These are phyloP conservation scores for Brassica rapa DNA, from an alignment of 345 rosid genomes.

Conservation along the genomic window DNA sequence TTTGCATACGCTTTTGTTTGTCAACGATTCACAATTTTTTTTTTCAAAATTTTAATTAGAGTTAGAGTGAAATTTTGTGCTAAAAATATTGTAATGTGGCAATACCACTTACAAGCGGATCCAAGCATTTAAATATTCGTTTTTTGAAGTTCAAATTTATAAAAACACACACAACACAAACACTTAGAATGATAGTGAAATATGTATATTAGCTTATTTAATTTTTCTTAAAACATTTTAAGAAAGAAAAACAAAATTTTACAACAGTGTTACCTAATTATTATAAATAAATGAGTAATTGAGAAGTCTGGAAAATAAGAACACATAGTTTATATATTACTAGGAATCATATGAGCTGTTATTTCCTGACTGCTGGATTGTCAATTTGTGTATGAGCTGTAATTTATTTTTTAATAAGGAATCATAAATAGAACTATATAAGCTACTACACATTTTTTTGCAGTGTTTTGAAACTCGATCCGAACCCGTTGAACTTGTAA, in stretches of 20 bases:
- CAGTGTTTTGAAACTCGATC: no score
- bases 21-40: neutral
- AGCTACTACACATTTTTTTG: neutral
- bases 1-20: neutral
- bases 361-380: no score
- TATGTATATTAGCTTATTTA: neutral
- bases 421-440: no score
- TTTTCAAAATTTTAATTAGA: neutral
- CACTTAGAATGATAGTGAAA: neutral
- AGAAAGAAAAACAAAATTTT: neutral
- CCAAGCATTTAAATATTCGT: neutral
- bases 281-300: neutral
- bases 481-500: no score
- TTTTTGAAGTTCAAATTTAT: neutral
- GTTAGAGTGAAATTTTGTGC: neutral
- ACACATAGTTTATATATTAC: neutral
- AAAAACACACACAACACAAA: neutral
- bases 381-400: no score
- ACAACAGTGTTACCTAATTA: neutral
- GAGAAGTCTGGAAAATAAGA: neutral
- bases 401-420: neutral
- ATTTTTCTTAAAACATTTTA: neutral
- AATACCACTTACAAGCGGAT: neutral
- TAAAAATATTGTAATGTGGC: neutral
- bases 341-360: neutral